These are phyloP conservation scores for Beauveria bassiana DNA, from an alignment of 2,329 filamentous ascomycete species.

Conservation along the genomic window DNA sequence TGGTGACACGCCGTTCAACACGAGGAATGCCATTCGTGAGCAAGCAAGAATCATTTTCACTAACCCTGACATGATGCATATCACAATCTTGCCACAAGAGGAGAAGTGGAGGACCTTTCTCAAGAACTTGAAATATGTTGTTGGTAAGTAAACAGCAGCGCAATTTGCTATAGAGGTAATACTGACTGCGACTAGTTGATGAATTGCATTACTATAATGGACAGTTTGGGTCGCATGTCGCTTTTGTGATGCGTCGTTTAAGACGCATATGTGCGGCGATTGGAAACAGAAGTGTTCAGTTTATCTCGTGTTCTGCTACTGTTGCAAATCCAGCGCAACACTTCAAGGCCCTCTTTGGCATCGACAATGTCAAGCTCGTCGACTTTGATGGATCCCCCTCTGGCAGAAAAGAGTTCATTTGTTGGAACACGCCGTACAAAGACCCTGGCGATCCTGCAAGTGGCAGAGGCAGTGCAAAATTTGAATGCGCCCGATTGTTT, in stretches of 20 bases:
- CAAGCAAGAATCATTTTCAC: constrained; percentile 92
- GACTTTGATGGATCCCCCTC: constrained; percentile 92
- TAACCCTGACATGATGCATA: constrained; percentile 95
- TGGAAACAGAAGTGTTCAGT: constrained; percentile 77
- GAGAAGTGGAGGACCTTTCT: constrained; percentile 81
- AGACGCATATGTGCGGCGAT: constrained; percentile 82
- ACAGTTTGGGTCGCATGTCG: constrained; percentile 86
- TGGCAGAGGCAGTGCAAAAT: constrained; percentile 73
- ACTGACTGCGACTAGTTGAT: constrained; percentile 43
- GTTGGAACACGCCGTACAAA: constrained; percentile 95
- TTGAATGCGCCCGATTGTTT: constrained; percentile 83
- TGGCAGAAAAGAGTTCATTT: constrained; percentile 84
- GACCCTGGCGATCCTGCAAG: constrained; percentile 81
- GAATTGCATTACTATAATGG: constrained; percentile 97
- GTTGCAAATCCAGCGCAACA: constrained; percentile 88
- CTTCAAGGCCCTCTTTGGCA: constrained; percentile 89
- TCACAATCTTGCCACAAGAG: constrained; percentile 89
- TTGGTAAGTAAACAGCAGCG: constrained; percentile 40
- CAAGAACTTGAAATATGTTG: constrained; percentile 84
- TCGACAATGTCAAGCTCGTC: constrained; percentile 70
- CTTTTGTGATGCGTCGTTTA: constrained; percentile 86
- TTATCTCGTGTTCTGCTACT: constrained; percentile 93
- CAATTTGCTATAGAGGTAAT: neutral
- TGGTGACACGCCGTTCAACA: constrained; percentile 80
- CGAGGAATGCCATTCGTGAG: constrained; percentile 73